phyloP scores from a whole-genome alignment of 345 rosid species.

The Passiflora organensis region DNA sequence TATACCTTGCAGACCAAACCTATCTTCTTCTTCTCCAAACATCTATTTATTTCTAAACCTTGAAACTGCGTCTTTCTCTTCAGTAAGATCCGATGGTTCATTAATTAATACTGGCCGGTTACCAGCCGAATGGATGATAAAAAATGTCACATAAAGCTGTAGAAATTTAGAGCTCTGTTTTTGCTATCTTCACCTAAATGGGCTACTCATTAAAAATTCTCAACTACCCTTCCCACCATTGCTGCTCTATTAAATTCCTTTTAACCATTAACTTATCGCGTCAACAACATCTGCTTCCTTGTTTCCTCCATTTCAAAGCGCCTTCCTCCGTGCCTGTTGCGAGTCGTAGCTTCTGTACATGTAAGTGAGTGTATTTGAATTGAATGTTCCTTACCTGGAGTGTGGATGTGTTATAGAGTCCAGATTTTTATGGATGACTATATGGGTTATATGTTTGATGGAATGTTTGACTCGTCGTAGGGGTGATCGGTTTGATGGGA shows the following conservation, averaged over 20 bases:
- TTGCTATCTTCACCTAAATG: slow-evolving; percentile 8
- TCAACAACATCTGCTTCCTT: not conserved
- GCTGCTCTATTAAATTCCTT: not conserved
- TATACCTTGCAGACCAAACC: too few relatives aligned
- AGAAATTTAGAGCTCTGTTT: not conserved
- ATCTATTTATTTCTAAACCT: too few relatives aligned
- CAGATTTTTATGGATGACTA: not conserved
- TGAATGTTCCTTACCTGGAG: too few relatives aligned
- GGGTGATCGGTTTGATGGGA: too few relatives aligned
- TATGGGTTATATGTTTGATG: slow-evolving; percentile 15
- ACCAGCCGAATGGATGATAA: too few relatives aligned
- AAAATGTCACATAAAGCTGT: too few relatives aligned
- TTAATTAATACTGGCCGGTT: too few relatives aligned
- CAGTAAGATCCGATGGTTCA: too few relatives aligned
- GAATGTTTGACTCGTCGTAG: slow-evolving; percentile 16
- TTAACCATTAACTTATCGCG: not conserved
- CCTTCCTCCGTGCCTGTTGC: not conserved
- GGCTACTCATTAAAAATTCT: slow-evolving; percentile 12
- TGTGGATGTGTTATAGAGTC: not conserved
- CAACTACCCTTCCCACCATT: not conserved
- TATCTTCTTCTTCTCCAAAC: too few relatives aligned
- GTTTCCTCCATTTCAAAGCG: not conserved
- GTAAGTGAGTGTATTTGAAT: not conserved
- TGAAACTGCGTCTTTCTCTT: too few relatives aligned
- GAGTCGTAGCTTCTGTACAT: not conserved